phyloP scores from a whole-genome alignment of 768 basidiomycete species.

The Lentinula detonsa region DNA sequence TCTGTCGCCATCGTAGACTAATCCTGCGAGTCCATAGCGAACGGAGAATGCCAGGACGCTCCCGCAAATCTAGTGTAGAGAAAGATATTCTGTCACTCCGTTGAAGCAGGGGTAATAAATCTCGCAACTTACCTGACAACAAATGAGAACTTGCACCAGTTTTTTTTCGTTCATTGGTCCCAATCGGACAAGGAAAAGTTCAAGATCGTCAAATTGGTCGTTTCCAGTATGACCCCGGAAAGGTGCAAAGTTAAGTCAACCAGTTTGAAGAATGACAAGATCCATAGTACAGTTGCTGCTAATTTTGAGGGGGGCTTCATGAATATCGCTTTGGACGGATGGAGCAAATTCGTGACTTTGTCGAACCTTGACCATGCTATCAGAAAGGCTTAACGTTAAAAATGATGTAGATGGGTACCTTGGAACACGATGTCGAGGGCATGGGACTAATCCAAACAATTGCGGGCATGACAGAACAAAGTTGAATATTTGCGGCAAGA shows the following conservation, averaged over 20 bases:
- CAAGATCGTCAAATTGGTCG: conserved; percentile 88
- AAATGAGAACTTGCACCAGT: conserved; percentile 69
- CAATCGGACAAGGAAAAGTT: conserved; percentile 77
- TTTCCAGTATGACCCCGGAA: conserved; percentile 52
- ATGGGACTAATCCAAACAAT: conserved; percentile 90
- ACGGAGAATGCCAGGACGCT: conserved; percentile 81
- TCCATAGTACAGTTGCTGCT: conserved; percentile 47
- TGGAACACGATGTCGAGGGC: conserved; percentile 92
- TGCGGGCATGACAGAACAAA: conserved; percentile 94
- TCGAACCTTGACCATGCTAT: conserved; percentile 54
- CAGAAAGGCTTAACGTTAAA: not conserved
- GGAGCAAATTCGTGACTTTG: conserved; percentile 63
- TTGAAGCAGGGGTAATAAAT: not conserved
- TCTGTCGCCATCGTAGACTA: conserved; percentile 91
- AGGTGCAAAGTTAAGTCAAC: conserved; percentile 56
- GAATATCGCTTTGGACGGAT: conserved; percentile 69
- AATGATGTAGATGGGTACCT: conserved; percentile 39
- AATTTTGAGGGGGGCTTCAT: conserved; percentile 48
- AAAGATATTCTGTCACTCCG: conserved; percentile 5
- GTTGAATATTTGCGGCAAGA: conserved; percentile 97
- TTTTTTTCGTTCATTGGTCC: conserved; percentile 85
- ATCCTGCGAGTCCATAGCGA: conserved; percentile 82
- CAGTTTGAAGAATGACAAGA: conserved; percentile 59
- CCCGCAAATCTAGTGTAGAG: conserved; percentile 50
- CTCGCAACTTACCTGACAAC: conserved; percentile 54